Percentiles rank a stretch among this genome's conserved stretches.
phyloP scores from a whole-genome alignment of 1,284 basidiomycete genomes.

The Leccinum solheimii region DNA sequence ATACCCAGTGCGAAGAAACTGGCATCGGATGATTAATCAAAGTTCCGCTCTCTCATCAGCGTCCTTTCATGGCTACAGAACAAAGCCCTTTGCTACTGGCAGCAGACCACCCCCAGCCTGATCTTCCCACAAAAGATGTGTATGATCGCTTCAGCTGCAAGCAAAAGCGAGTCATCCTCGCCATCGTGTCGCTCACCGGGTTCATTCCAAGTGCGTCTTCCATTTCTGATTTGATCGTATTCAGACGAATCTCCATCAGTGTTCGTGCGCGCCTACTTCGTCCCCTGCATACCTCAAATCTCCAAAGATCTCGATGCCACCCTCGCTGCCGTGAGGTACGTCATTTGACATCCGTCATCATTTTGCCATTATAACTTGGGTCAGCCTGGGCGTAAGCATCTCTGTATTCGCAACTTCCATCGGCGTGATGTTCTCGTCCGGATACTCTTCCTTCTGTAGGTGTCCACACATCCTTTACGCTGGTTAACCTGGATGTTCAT shows the following conservation, averaged over 20 bases:
- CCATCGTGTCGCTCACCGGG: constrained; percentile 39
- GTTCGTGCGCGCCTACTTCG: constrained; percentile 45
- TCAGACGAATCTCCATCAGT: constrained; percentile 31
- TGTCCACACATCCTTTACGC: not conserved
- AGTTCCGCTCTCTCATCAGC: not conserved
- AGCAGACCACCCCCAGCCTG: not conserved
- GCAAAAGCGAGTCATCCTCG: constrained; percentile 42
- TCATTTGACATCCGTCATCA: not conserved
- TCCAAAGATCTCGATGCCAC: constrained; percentile 42
- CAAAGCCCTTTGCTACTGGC: not conserved
- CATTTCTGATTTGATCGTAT: not conserved
- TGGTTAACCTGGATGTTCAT: constrained; percentile 53
- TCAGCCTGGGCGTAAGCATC: constrained; percentile 31
- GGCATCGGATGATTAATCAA: not conserved
- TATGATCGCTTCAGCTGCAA: constrained; percentile 43
- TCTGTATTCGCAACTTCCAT: constrained; percentile 28
- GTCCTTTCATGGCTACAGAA: not conserved
- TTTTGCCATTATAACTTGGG: not conserved
- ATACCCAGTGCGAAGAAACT: not conserved
- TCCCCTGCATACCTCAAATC: constrained; percentile 50
- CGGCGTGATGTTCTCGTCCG: constrained; percentile 29
- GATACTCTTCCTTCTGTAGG: constrained; percentile 32
- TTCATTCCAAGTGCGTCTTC: constrained; percentile 26
- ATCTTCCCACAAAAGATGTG: constrained; percentile 27
- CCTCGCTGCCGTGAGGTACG: constrained; percentile 41